These are phyloP conservation scores for Phylloporus arenicola DNA, from an alignment of 768 basidiomycete species.

Conservation along the genomic window DNA sequence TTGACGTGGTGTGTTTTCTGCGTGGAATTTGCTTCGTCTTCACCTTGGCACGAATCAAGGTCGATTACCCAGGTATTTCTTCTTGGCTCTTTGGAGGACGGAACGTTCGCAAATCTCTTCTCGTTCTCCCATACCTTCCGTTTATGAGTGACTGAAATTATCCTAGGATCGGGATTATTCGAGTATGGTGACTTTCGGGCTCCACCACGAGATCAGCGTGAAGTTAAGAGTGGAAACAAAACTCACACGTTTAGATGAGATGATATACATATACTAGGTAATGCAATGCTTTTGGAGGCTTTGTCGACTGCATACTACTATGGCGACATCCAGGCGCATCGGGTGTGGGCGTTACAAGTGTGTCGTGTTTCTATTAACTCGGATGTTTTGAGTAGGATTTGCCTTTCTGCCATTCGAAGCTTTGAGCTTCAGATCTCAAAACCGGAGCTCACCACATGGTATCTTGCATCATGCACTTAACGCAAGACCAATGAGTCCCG, in stretches of 20 bases:
- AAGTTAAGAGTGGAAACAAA: constrained; percentile 64
- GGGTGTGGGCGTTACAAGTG: constrained; percentile 6
- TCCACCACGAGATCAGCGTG: constrained; percentile 59
- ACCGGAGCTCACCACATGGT: neutral
- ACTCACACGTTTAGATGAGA: constrained; percentile 61
- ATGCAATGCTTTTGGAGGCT: neutral
- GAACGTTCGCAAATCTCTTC: constrained; percentile 1
- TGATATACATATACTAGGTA: constrained; percentile 9
- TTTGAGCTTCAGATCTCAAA: neutral
- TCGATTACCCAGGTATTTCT: neutral
- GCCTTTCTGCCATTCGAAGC: constrained; percentile 14
- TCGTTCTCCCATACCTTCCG: neutral
- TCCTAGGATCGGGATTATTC: constrained; percentile 33
- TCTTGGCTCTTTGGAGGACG: constrained; percentile 1
- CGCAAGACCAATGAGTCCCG: neutral
- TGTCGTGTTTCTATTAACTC: constrained; percentile 10
- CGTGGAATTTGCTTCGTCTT: constrained; percentile 7
- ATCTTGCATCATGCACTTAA: neutral
- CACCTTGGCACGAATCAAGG: neutral
- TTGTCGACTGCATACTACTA: neutral
- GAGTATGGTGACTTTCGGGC: constrained; percentile 57
- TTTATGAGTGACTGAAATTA: constrained; percentile 5
- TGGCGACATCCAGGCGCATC: constrained; percentile 3
- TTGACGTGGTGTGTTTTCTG: neutral
- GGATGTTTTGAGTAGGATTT: constrained; percentile 21